A percentile compares a stretch with the other conserved stretches of the same genome.
Conservation (phyloP, 768 basidiomycete species). For the Lanmaoa pseudosensibilis region DNA sequence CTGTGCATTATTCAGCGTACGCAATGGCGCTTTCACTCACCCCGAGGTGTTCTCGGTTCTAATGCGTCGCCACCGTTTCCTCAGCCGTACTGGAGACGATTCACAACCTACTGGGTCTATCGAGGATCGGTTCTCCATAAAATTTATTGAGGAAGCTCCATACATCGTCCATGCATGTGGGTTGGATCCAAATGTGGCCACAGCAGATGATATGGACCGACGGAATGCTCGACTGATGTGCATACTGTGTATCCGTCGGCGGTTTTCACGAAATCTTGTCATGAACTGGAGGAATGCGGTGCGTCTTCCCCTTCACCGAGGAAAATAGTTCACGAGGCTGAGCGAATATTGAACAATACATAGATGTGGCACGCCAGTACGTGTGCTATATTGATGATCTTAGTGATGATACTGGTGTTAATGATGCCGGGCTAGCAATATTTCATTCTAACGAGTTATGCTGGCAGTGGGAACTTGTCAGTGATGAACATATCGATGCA, state of each 20-base stretch:
- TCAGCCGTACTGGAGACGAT: no score
- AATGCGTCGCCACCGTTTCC: neutral
- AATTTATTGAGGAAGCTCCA: neutral
- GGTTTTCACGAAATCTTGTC: no score
- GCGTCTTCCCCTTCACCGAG: neutral
- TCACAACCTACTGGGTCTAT: neutral
- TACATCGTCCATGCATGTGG: constrained; percentile 5
- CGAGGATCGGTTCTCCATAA: neutral
- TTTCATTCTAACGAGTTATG: no score
- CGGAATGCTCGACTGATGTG: constrained; percentile 6
- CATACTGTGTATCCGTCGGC: no score
- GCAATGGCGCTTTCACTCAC: neutral
- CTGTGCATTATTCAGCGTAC: constrained; percentile 5
- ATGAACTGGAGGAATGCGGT: neutral
- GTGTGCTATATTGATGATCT: no score
- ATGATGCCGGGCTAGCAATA: no score
- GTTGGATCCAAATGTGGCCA: constrained; percentile 8
- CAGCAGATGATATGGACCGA: constrained; percentile 9
- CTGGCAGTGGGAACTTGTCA: neutral
- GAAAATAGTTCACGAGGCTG: neutral
- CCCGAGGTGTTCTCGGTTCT: neutral
- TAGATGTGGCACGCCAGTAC: neutral
- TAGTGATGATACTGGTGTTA: no score
- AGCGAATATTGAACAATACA: neutral
- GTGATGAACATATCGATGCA: neutral